Percentiles rank a stretch among this genome's conserved stretches.
These are phyloP conservation scores for Pseudophaeomoniella oleicola DNA, from an alignment of 2,329 filamentous ascomycete species.

Conservation along the genomic window DNA sequence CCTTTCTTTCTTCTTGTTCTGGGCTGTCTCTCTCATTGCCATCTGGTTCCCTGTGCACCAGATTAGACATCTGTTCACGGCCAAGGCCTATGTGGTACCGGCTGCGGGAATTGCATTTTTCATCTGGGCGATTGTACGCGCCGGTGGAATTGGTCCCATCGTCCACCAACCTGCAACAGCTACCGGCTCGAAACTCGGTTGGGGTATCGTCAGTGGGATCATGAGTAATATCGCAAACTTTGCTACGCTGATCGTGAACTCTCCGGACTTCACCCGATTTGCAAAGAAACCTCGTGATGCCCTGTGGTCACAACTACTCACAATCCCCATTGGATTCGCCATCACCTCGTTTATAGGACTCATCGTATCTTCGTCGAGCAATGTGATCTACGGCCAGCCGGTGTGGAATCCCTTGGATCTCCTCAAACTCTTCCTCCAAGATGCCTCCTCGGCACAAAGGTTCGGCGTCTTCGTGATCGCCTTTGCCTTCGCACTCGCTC, in stretches of 20 bases:
- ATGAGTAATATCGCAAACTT: constrained; percentile 89
- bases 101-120: constrained; percentile 73
- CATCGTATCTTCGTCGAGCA: constrained; percentile 58
- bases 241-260: constrained; percentile 66
- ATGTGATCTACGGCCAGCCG: constrained; percentile 41
- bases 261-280: constrained; percentile 77
- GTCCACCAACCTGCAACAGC: constrained; percentile 51
- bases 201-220: constrained; percentile 71
- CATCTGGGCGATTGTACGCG: constrained; percentile 71
- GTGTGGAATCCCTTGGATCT: constrained; percentile 63
- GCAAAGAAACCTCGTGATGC: constrained; percentile 55
- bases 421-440: constrained; percentile 51
- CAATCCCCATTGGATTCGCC: constrained; percentile 57
- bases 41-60: constrained; percentile 10
- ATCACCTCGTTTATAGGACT: constrained; percentile 77
- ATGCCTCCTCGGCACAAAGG: constrained; percentile 52
- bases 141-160: constrained; percentile 72
- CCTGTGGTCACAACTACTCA: constrained; percentile 64
- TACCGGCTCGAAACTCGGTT: constrained; percentile 56
- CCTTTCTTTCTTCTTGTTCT: constrained; percentile 76
- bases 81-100: constrained; percentile 75
- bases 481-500: constrained; percentile 55
- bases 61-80: constrained; percentile 65
- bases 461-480: constrained; percentile 60
- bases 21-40: constrained; percentile 41